Conservation (phyloP, 225 moss, liverwort and hornwort genomes). For the Lunularia cruciata region DNA sequence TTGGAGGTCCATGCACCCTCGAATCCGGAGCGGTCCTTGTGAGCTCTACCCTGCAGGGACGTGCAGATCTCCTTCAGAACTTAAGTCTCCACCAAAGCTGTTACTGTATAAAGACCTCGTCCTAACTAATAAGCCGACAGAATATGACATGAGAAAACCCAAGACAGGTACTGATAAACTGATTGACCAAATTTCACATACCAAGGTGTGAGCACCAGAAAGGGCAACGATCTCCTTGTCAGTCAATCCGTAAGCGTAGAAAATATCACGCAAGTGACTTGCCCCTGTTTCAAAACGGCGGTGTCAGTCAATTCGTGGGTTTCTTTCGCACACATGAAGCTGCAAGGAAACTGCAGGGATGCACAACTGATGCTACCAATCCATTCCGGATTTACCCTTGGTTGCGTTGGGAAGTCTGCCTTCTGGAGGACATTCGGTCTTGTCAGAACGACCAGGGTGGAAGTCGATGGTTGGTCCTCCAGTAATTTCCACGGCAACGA, state of each 20-base stretch:
- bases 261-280: slow-evolving; percentile 86
- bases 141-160: too few species aligned
- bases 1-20: slow-evolving; percentile 88
- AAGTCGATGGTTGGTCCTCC: slow-evolving; percentile 86
- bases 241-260: slow-evolving; percentile 67
- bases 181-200: too few species aligned
- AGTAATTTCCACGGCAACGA: slow-evolving; percentile 80
- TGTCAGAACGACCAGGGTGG: slow-evolving; percentile 84
- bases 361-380: too few species aligned
- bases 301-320: background rate
- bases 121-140: too few species aligned
- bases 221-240: slow-evolving; percentile 88
- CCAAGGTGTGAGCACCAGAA: slow-evolving; percentile 95
- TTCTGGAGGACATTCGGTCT: slow-evolving; percentile 60
- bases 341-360: too few species aligned
- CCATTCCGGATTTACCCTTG: slow-evolving; percentile 53
- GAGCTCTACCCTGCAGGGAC: slow-evolving; percentile 45
- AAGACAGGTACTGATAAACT: too few species aligned
- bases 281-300: slow-evolving; percentile 41
- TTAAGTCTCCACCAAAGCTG: too few species aligned
- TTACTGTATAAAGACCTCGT: too few species aligned
- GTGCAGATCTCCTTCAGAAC: background rate
- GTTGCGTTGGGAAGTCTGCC: slow-evolving; percentile 98
- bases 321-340: background rate
- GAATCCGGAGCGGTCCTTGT: slow-evolving; percentile 90